phyloP scores from a whole-genome alignment of 2,329 filamentous ascomycete species.

The Colletotrichum sp. region DNA sequence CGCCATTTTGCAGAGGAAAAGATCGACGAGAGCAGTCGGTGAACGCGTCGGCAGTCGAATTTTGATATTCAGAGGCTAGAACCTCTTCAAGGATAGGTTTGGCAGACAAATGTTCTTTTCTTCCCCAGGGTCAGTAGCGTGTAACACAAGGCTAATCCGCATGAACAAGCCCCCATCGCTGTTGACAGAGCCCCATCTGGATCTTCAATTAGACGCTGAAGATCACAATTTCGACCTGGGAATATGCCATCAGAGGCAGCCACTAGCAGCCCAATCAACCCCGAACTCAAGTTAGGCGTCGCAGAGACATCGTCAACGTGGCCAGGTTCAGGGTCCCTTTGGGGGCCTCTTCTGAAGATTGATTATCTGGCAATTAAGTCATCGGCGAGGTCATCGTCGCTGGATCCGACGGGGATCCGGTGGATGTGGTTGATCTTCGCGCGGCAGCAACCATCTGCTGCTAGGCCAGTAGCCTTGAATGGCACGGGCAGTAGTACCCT shows the following conservation, averaged over 20 bases:
- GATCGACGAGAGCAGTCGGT: neutral
- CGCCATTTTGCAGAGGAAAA: neutral
- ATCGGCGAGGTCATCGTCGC: conserved; percentile 1
- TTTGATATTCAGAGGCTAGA: conserved; percentile 7
- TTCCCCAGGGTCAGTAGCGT: neutral
- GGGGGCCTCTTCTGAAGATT: neutral
- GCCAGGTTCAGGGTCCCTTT: conserved; percentile 8
- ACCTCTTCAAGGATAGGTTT: neutral
- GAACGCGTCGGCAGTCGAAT: neutral
- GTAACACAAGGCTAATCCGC: conserved; percentile 7
- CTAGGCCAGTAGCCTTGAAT: neutral
- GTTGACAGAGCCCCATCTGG: conserved; percentile 9
- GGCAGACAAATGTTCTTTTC: neutral
- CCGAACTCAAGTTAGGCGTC: neutral
- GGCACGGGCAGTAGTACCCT: neutral
- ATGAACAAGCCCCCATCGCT: neutral
- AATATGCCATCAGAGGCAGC: conserved; percentile 15
- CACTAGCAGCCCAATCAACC: conserved; percentile 8
- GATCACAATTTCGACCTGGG: conserved; percentile 18
- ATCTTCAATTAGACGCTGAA: conserved; percentile 18
- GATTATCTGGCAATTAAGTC: conserved; percentile 12
- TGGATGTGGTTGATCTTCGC: conserved; percentile 3
- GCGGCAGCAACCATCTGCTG: neutral
- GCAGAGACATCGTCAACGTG: neutral
- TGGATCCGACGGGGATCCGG: neutral